phyloP scores from a whole-genome alignment of 208 protist species.

The Trypanosoma conorhini region DNA sequence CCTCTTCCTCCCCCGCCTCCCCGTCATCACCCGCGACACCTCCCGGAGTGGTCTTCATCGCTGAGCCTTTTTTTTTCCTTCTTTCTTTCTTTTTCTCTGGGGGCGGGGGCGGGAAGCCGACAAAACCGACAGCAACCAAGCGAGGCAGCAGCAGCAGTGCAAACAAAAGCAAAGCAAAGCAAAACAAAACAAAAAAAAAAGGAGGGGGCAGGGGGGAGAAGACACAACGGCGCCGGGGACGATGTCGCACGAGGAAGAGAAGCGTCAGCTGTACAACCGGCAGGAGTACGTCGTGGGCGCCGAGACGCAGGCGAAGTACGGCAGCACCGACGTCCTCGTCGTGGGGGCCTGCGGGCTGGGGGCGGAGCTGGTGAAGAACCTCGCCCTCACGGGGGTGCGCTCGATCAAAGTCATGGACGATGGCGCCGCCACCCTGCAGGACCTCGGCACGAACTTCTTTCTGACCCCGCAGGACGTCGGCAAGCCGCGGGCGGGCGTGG shows the following conservation, averaged over 20 bases:
- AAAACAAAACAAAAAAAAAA: not conserved
- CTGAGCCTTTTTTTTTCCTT: too few species aligned
- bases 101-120: not conserved
- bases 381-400: constrained; percentile 84
- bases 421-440: constrained; percentile 32
- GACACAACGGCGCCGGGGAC: not conserved
- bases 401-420: constrained; percentile 70
- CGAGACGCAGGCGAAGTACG: constrained; percentile 89
- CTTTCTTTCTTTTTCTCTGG: too few species aligned
- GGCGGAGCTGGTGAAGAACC: constrained; percentile 92
- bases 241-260: constrained; percentile 34
- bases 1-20: not conserved
- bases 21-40: too few species aligned
- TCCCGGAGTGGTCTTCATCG: too few species aligned
- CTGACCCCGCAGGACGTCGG: constrained; percentile 58
- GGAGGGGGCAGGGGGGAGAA: not conserved
- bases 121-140: too few species aligned
- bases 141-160: too few species aligned
- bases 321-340: constrained; percentile 81
- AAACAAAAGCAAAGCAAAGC: not conserved
- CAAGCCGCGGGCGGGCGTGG: constrained; percentile 45
- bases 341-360: constrained; percentile 79
- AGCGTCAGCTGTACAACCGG: constrained; percentile 90
- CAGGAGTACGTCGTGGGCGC: constrained; percentile 92
- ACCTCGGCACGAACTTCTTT: constrained; percentile 90